Percentiles rank a stretch among this genome's conserved stretches.
phyloP scores from a whole-genome alignment of 1,284 basidiomycete species.

The Puccinia triticina region DNA sequence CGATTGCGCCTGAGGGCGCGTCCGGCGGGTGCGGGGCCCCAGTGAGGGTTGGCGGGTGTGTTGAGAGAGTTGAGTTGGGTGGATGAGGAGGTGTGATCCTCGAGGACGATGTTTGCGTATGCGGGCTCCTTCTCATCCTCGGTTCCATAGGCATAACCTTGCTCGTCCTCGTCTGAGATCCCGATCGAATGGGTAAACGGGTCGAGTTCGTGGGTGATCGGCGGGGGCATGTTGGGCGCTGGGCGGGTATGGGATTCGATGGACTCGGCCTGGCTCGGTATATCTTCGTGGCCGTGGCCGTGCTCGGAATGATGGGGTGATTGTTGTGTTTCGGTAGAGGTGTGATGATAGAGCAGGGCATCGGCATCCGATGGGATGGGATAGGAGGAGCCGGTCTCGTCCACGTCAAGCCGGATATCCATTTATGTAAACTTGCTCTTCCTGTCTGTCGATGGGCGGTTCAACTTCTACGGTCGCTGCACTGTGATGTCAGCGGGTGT shows the following conservation, averaged over 20 bases:
- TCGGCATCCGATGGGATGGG: constrained; percentile 10
- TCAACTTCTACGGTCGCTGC: constrained; percentile 21
- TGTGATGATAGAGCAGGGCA: neutral
- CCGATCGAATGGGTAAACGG: constrained; percentile 24
- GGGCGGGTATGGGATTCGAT: neutral
- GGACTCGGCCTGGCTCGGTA: neutral
- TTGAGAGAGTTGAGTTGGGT: neutral
- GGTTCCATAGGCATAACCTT: constrained; percentile 7
- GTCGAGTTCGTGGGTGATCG: constrained; percentile 13
- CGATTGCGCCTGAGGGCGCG: constrained; percentile 69
- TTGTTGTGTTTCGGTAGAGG: neutral
- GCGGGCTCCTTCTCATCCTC: constrained; percentile 32
- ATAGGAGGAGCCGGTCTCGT: neutral
- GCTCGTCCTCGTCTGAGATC: constrained; percentile 26
- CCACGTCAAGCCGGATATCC: constrained; percentile 15
- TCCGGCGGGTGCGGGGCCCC: constrained; percentile 80
- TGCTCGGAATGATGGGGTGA: neutral
- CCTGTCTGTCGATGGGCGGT: neutral
- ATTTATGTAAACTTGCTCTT: constrained; percentile 5
- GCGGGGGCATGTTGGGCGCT: neutral
- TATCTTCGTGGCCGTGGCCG: neutral
- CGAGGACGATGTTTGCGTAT: constrained; percentile 26
- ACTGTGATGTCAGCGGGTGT: too few species aligned
- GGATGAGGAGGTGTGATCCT: neutral
- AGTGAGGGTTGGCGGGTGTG: constrained; percentile 64